Base-by-base conservation (phyloP, 2,329 filamentous ascomycete species). In the Aspergillus flavus region DNA sequence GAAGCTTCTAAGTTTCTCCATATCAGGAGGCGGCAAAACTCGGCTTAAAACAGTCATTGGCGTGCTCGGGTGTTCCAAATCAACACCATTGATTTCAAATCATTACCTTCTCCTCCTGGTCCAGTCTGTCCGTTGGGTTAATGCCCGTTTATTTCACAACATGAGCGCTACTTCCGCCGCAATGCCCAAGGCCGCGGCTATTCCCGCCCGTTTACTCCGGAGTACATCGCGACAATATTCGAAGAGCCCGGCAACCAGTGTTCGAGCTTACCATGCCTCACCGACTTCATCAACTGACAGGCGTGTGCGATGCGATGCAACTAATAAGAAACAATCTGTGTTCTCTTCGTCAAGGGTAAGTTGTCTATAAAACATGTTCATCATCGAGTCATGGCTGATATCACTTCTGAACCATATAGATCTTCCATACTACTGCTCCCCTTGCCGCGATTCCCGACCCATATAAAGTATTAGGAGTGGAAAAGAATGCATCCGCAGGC, bases 381-480 rank as follows among this genome's bases (percentile, higher is more conserved):
- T 46, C 32, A 4, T 12, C 39, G 53, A 57, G 43, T 36, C 21
- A 36, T 58, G 23, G 53, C 63, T 68, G 30, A 68, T 28, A 14
- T 55, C 26, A 55, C 28, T 43, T 39, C 57, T 48, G 63, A 41
- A n/a, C 41, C 61, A 32, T 28, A 55, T 64, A 81, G 79, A 68
- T 66, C 19, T 84, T 84, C 64, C 81, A 83, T 64, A 71, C 79
- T 14, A 79, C 78, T 6, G 69, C 77, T 80, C 71, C 81, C 36
- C 91, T 90, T 76, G 89, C 89, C 75, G 86, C 87, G 28, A 90
- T 89, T 52, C 87, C 92, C 76, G 91, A 99, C 73, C 95, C 95
- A 1, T 99, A 99, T 79, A 87, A 88, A 68, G 86, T 91, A 4
- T 88, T 99, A 32, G 95, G 95, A 16, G 92, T 99, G 34, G 84